phyloP scores from a whole-genome alignment of 2,329 filamentous ascomycete species.

The Alternaria incomplexa region DNA sequence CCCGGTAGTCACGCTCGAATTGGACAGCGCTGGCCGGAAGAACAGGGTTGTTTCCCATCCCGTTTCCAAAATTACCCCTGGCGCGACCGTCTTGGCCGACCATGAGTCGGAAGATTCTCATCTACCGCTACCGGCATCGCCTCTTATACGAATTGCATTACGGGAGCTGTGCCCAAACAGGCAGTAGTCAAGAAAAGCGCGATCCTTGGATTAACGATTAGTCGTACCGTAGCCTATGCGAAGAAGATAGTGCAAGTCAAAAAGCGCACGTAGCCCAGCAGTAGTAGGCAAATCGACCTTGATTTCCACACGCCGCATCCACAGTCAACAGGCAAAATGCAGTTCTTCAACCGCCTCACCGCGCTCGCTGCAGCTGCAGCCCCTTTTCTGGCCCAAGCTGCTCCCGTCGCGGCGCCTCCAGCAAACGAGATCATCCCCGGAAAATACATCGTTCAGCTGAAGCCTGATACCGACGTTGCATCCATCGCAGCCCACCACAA shows the following conservation, averaged over 20 bases:
- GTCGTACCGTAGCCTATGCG: background rate
- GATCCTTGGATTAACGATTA: background rate
- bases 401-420: conserved; percentile 18
- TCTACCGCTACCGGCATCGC: background rate
- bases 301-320: background rate
- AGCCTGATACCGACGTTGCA: conserved; percentile 38
- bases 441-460: conserved; percentile 54
- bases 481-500: conserved; percentile 33
- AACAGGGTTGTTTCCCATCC: background rate
- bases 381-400: conserved; percentile 30
- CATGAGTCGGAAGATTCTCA: background rate
- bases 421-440: conserved; percentile 36
- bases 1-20: background rate
- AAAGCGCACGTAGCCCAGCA: conserved; percentile 2
- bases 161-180: background rate
- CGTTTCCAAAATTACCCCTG: background rate
- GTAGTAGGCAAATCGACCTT: background rate
- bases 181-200: conserved; percentile 11
- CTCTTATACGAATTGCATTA: background rate
- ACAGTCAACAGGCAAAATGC: conserved; percentile 24
- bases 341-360: conserved; percentile 32
- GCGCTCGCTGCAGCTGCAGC: conserved; percentile 31
- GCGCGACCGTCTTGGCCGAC: background rate
- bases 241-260: background rate
- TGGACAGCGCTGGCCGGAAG: background rate